Evolutionary conservation across 345 rosid species (phyloP).

Genomic region (Hibiscus tridactylites): DNA sequence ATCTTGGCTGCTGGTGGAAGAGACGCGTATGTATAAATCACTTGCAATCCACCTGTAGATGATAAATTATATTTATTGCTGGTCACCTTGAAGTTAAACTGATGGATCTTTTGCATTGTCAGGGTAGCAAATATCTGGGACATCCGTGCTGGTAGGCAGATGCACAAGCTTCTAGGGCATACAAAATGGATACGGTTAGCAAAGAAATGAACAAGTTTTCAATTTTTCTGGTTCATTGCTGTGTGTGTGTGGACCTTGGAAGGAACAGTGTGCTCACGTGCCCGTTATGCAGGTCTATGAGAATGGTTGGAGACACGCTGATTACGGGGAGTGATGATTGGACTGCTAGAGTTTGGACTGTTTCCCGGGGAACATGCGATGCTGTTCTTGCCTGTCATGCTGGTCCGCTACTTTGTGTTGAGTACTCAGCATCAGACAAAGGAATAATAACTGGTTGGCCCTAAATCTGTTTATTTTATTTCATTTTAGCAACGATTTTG

Average conservation of each 20-base stretch:
- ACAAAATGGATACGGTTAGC: slow-evolving; percentile 94
- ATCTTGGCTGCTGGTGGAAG: slow-evolving; percentile 95
- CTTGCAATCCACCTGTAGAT: neutral
- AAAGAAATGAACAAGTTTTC: neutral
- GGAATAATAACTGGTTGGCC: slow-evolving; percentile 89
- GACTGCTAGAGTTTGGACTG: slow-evolving; percentile 99
- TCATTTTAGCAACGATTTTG: neutral
- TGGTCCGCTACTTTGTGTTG: slow-evolving; percentile 80
- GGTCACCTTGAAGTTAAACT: slow-evolving; percentile 6
- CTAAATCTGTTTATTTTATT: neutral
- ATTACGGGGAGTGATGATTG: slow-evolving; percentile 98
- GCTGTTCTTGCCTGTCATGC: slow-evolving; percentile 97
- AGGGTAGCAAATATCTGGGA: slow-evolving; percentile 96
- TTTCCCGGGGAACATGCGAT: slow-evolving; percentile 82
- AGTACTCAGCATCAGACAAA: slow-evolving; percentile 67
- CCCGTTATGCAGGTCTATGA: slow-evolving; percentile 61
- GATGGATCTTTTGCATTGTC: slow-evolving; percentile 24
- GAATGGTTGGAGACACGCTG: slow-evolving; percentile 97
- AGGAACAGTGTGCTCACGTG: slow-evolving; percentile 5
- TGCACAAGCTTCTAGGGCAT: slow-evolving; percentile 95
- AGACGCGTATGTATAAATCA: slow-evolving; percentile 64
- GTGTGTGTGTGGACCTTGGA: neutral
- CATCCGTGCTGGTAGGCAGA: slow-evolving; percentile 93
- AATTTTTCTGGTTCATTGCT: neutral
- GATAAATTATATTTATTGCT: neutral